A percentile compares a stretch with the other conserved stretches of the same genome.
These are phyloP conservation scores for Aspergillus sp. DNA, from an alignment of 2,329 filamentous ascomycete species.

Conservation along the genomic window DNA sequence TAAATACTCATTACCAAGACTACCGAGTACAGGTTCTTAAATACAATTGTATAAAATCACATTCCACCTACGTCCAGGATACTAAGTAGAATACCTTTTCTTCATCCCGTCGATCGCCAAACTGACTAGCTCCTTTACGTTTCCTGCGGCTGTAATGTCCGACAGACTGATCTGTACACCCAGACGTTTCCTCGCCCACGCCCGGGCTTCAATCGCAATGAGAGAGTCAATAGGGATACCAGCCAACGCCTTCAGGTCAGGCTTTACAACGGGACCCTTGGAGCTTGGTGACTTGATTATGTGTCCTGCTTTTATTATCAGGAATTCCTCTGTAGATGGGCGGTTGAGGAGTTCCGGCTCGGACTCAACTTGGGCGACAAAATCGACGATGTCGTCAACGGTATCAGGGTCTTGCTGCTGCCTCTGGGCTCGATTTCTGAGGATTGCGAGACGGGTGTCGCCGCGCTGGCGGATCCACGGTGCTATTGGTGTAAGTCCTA, in stretches of 20 bases:
- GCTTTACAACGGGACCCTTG: not conserved
- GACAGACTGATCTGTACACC: not conserved
- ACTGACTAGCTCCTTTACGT: not conserved
- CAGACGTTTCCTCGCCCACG: slow-evolving; percentile 1
- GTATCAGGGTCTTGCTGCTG: not conserved
- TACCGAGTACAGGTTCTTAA: too few relatives aligned
- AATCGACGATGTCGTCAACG: slow-evolving; percentile 1
- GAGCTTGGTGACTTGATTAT: not conserved
- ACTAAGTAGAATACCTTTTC: not conserved
- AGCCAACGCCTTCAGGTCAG: not conserved
- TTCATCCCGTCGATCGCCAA: slow-evolving; percentile 3
- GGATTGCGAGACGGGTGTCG: not conserved
- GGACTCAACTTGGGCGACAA: not conserved
- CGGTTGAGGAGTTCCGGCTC: not conserved
- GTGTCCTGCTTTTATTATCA: not conserved
- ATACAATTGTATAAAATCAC: too few relatives aligned
- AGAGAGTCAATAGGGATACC: slow-evolving; percentile 1
- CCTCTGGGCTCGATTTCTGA: not conserved
- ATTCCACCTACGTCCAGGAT: too few relatives aligned
- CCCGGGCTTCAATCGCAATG: slow-evolving; percentile 1
- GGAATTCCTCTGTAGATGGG: slow-evolving; percentile 2
- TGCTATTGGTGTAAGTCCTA: not conserved
- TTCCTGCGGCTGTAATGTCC: slow-evolving; percentile 1
- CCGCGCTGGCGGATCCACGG: not conserved
- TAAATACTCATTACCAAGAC: rapidly evolving